phyloP scores from a whole-genome alignment of 139 green algal species.

The Coelastrella sp. region DNA sequence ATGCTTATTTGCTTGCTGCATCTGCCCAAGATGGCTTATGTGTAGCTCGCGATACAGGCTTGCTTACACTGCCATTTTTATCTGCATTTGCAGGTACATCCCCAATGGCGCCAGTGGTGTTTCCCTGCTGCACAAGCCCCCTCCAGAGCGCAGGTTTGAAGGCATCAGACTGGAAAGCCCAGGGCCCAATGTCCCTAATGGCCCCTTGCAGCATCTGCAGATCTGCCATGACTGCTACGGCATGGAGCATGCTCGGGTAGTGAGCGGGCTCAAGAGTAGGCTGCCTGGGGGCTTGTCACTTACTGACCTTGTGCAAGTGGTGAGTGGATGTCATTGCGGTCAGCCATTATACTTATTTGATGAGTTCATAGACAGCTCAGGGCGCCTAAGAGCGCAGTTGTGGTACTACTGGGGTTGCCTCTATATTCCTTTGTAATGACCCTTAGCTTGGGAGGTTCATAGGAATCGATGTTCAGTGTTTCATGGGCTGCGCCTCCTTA shows the following conservation, averaged over 20 bases:
- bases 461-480: no score
- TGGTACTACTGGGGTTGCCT: no score
- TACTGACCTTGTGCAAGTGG: slow-evolving; percentile 38
- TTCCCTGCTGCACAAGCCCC: slow-evolving; percentile 38
- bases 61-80: no score
- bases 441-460: no score
- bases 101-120: slow-evolving; percentile 14
- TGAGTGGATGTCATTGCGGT: no score
- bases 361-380: neutral
- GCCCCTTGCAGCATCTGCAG: slow-evolving; percentile 52
- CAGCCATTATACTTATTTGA: no score
- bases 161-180: slow-evolving; percentile 85
- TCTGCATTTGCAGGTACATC: slow-evolving; percentile 37
- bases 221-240: slow-evolving; percentile 62
- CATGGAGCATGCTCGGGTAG: slow-evolving; percentile 52
- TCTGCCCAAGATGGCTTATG: no score
- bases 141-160: slow-evolving; percentile 81
- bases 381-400: no score
- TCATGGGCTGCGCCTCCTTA: no score
- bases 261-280: slow-evolving; percentile 34
- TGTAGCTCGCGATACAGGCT: no score
- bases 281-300: slow-evolving; percentile 56
- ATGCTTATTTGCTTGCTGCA: neutral
- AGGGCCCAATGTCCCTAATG: slow-evolving; percentile 52
- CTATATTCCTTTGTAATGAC: no score